Evolutionary conservation across 106 monocot genomes (phyloP), one percentile per base, ranked within the genome.

Genomic region (Acorus gramineus): DNA sequence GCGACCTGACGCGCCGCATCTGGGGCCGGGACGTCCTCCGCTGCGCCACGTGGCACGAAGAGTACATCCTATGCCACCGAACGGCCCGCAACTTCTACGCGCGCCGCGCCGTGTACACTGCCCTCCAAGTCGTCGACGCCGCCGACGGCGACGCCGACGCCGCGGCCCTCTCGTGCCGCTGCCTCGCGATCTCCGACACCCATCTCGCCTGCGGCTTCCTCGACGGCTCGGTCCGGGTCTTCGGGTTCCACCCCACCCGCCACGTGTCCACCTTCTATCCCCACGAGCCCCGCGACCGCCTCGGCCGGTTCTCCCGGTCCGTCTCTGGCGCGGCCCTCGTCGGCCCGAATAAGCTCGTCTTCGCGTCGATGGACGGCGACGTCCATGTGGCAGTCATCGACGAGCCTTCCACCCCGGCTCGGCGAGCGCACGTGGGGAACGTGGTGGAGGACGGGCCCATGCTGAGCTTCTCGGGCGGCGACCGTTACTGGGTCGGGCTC

Each of bases 31-130:
- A 11, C 47, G 46, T 2, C 10, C 58, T n/a, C 50, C 68, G 63
- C 3, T 66, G 46, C 7, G 60, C 77, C 0, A 73, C 81, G 0
- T 89, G 89, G 89, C 73, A 55, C 3, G 74, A 60, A 2, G 89
- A 89, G 82, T 89, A 73, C 66, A 50, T 56, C 14, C 59, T 70
- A 46, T 73, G 71, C 60, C 89, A 89, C 70, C 73, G 73, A 54
- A 81, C 81, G 4, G 89, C 53, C 55, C 61, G 62, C 58, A 89
- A 89, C 69, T 85, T 89, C 65, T 85, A 76, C 6, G 49, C 12
- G 51, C 76, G 70, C 28, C 72, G 70, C 71, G 76, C 6, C 8
- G 56, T 47, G 14, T 62, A 85, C 68, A 54, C 78, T 43, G 53
- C 45, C 57, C 48, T 82, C 50, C 14, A 66, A 28, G 28, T 28